These are phyloP conservation scores for Fusarium mundagurra DNA, from an alignment of 2,329 filamentous ascomycete genomes.

Conservation along the genomic window DNA sequence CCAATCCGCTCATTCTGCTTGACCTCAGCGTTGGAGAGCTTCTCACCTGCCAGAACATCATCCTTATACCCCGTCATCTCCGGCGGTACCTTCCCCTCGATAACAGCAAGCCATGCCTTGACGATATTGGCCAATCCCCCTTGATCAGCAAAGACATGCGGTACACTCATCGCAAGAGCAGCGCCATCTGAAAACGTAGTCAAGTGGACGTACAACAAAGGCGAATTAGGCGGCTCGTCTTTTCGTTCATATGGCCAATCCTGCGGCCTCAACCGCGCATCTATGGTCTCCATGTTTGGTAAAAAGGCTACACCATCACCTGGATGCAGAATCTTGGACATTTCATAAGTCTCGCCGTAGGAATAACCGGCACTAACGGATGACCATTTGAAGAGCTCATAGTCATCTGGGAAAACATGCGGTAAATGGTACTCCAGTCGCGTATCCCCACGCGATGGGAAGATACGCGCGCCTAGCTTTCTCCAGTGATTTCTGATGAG, in stretches of 20 bases:
- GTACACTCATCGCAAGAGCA: not conserved
- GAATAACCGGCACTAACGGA: not conserved
- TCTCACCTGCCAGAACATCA: not conserved
- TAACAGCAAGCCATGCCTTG: slow-evolving; percentile 2
- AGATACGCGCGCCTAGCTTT: not conserved
- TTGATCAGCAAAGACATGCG: slow-evolving; percentile 12
- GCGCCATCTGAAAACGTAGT: not conserved
- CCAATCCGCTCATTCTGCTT: not conserved
- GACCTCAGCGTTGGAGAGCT: not conserved
- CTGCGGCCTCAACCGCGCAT: not conserved
- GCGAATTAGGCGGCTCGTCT: not conserved
- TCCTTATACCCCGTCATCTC: not conserved
- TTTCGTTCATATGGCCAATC: slow-evolving; percentile 18
- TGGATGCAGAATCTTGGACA: not conserved
- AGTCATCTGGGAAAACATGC: not conserved
- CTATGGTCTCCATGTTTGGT: not conserved
- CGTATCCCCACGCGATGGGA: not conserved
- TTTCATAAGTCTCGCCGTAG: not conserved
- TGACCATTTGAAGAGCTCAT: slow-evolving; percentile 12
- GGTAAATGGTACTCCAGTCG: slow-evolving; percentile 9
- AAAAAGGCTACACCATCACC: not conserved
- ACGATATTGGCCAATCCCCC: slow-evolving; percentile 1
- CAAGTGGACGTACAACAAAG: slow-evolving; percentile 5
- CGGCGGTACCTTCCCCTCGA: not conserved
- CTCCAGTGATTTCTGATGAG: slow-evolving; percentile 2